A percentile compares a stretch with the other conserved stretches of the same genome.
Conservation (phyloP, 108 stramenopile species). For the Nannochloropsis oceanica region DNA sequence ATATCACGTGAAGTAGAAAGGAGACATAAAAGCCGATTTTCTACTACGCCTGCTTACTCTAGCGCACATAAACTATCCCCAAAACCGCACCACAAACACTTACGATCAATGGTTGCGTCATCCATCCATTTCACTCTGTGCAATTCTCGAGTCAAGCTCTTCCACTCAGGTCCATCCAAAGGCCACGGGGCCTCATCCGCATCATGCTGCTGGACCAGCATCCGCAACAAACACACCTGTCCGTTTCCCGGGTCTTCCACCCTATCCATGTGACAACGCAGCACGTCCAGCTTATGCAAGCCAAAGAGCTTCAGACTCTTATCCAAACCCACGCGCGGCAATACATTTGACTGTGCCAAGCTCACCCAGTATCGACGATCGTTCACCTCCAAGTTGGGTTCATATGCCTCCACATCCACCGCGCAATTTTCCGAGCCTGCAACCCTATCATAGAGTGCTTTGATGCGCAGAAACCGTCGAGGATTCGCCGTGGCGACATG, state of each 20-base stretch:
- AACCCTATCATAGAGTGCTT: slow-evolving; percentile 54
- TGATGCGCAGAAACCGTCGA: slow-evolving; percentile 45
- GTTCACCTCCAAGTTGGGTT: background rate
- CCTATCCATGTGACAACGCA: slow-evolving; percentile 72
- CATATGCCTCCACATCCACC: slow-evolving; percentile 43
- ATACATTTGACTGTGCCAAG: slow-evolving; percentile 17
- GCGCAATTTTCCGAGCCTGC: slow-evolving; percentile 67
- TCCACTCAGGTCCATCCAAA: background rate
- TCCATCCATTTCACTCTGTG: slow-evolving; percentile 18
- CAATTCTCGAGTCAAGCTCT: background rate
- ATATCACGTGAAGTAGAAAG: background rate
- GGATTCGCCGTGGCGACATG: background rate
- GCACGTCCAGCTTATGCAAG: slow-evolving; percentile 64
- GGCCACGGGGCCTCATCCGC: background rate
- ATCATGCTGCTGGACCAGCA: slow-evolving; percentile 48
- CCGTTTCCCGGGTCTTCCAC: slow-evolving; percentile 77
- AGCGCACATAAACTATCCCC: slow-evolving; percentile 2
- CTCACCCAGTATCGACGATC: slow-evolving; percentile 4
- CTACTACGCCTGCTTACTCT: slow-evolving; percentile 8
- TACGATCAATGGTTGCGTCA: slow-evolving; percentile 13
- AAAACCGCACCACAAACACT: background rate
- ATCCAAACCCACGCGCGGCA: slow-evolving; percentile 18
- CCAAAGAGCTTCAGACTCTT: slow-evolving; percentile 52
- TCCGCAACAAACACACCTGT: slow-evolving; percentile 65
- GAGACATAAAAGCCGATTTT: slow-evolving; percentile 8